Base-by-base conservation (phyloP, 83 land plant genomes). In the Picea abies region DNA sequence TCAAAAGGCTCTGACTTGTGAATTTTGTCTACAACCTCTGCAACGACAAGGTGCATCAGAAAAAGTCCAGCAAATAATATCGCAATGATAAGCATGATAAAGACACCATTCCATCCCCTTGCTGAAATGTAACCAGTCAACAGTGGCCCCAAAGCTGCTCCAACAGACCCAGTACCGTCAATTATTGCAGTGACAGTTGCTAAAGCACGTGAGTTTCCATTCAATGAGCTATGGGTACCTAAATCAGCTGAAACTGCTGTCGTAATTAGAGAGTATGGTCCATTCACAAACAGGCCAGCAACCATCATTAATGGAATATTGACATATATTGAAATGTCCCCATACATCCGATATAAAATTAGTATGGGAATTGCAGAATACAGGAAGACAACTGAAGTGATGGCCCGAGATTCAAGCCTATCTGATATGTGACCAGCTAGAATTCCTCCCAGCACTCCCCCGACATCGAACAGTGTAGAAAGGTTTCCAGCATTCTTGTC, bases 171-270 rank as follows among this genome's bases (percentile, higher is more conserved):
- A 82, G 96, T 94, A 0, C 98, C 98, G 84, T 96, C 98, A 82
- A 96, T 96, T 81, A 96, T 96, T 20, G 97, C 96, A 61, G 97
- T 92, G 10, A 96, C 95, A 49, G 98, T 96, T 23, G 98, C 98
- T 76, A 95, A 85, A 44, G 96, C 96, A 63, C 92, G 86, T 0
- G 96, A 87, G 64, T 91, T 93, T 32, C 94, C 98, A 52, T 83
- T 88, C 47, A 90, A 80, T 62, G 84, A 83, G 81, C 85, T 87
- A 78, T 94, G 92, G 0, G 97, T 89, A 37, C 98, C 97, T 39
- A 94, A 92, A 86, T 96, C 97, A 80, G 98, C 89, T 56, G 98
- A 91, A 63, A 96, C 97, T 49, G 98, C 98, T n/a, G 95, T 94
- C 7, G 98, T 94, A 56, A 96, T 96, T n/a, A 96, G 92, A 2